Percentiles rank a stretch among this genome's conserved stretches.
Conservation (phyloP, 306 rosid species). For the Lagenaria siceraria region DNA sequence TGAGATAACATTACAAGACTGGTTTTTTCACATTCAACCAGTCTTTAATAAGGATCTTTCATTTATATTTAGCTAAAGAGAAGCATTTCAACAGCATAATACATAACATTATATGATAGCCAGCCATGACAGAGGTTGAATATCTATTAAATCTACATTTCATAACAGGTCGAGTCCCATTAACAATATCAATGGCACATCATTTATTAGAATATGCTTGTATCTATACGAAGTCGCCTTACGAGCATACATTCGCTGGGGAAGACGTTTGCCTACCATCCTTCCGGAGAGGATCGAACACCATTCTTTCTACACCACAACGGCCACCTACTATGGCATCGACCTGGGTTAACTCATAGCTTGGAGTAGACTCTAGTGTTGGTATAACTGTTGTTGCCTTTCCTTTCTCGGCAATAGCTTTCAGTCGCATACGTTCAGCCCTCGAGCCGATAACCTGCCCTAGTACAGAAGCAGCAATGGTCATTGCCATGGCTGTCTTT, state of each 20-base stretch:
- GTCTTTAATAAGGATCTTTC: not conserved
- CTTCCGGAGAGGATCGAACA: slow-evolving; percentile 22
- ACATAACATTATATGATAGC: not conserved
- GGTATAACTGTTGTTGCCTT: slow-evolving; percentile 3
- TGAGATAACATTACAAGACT: not conserved
- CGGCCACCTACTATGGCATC: slow-evolving; percentile 21
- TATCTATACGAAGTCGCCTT: slow-evolving; percentile 6
- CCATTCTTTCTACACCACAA: slow-evolving; percentile 36
- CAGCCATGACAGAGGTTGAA: not conserved
- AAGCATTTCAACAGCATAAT: not conserved
- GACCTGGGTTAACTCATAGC: slow-evolving; percentile 9
- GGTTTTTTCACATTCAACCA: not conserved
- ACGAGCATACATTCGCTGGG: slow-evolving; percentile 34
- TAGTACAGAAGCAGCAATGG: slow-evolving; percentile 60
- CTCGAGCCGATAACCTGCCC: slow-evolving; percentile 83
- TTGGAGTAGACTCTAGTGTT: slow-evolving; percentile 15
- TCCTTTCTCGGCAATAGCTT: slow-evolving; percentile 39
- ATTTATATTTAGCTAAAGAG: not conserved
- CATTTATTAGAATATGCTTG: not conserved
- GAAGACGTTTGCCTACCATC: slow-evolving; percentile 31
- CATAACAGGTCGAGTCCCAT: not conserved
- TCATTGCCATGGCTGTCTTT: slow-evolving; percentile 75
- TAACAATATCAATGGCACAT: not conserved
- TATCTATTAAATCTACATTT: not conserved
- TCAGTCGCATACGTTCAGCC: slow-evolving; percentile 60